phyloP scores from a whole-genome alignment of 495 filamentous ascomycete genomes.

The Poronia punctata region DNA sequence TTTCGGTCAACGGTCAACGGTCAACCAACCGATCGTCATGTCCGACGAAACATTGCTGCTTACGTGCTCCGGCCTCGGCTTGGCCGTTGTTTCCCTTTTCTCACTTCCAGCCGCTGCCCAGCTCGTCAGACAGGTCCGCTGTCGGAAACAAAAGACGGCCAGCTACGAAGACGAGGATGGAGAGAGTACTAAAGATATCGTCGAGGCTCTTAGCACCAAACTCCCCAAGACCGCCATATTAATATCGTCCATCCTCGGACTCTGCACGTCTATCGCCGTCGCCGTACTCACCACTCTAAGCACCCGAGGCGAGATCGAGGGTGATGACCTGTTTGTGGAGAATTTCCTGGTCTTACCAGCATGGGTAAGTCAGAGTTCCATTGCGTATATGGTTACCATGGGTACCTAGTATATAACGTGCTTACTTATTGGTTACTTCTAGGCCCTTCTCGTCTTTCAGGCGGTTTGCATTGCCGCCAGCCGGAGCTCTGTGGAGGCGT shows the following conservation, averaged over 20 bases:
- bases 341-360: slow-evolving; percentile 35
- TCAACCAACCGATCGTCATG: slow-evolving; percentile 1
- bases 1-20: no score
- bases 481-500: slow-evolving; percentile 39
- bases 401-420: slow-evolving; percentile 14
- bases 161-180: slow-evolving; percentile 60
- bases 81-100: slow-evolving; percentile 27
- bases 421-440: no score
- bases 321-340: slow-evolving; percentile 22
- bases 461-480: slow-evolving; percentile 33
- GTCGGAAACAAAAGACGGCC: slow-evolving; percentile 26
- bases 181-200: slow-evolving; percentile 48
- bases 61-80: slow-evolving; percentile 13
- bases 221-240: slow-evolving; percentile 41
- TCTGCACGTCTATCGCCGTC: slow-evolving; percentile 36
- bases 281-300: slow-evolving; percentile 34
- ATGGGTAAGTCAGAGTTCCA: slow-evolving; percentile 40
- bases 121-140: slow-evolving; percentile 21
- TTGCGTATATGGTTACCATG: slow-evolving; percentile 1
- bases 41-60: slow-evolving; percentile 2
- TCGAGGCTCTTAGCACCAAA: slow-evolving; percentile 45
- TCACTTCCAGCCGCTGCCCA: slow-evolving; percentile 30
- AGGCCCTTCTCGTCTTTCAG: slow-evolving; percentile 42
- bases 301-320: neutral
- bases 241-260: slow-evolving; percentile 37